phyloP scores from a whole-genome alignment of 768 basidiomycete species.

The Amanita fuliginea region DNA sequence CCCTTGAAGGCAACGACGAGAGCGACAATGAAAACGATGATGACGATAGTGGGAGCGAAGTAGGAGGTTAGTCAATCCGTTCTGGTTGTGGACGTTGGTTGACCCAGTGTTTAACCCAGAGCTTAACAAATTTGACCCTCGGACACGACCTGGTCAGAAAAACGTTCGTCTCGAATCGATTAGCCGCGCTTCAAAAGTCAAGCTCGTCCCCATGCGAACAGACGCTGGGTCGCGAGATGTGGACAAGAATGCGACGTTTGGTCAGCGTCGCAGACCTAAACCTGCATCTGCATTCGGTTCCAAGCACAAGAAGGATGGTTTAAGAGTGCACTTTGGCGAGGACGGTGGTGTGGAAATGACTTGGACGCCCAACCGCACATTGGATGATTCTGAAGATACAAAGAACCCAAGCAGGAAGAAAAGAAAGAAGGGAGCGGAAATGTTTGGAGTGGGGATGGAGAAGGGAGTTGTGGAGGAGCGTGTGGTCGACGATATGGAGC shows the following conservation, averaged over 20 bases:
- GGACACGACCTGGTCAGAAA: constrained; percentile 35
- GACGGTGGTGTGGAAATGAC: constrained; percentile 78
- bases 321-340: constrained; percentile 12
- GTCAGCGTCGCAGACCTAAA: constrained; percentile 44
- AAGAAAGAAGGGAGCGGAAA: constrained; percentile 54
- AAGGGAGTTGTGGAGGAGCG: constrained; percentile 48
- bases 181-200: constrained; percentile 42
- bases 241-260: constrained; percentile 54
- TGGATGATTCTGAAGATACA: constrained; percentile 14
- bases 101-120: constrained; percentile 20
- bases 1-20: constrained; percentile 29
- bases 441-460: constrained; percentile 86
- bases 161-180: constrained; percentile 35
- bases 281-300: constrained; percentile 11
- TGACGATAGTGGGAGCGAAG: constrained; percentile 25
- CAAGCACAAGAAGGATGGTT: constrained; percentile 8
- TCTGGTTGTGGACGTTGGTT: neutral
- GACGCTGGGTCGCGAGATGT: constrained; percentile 17
- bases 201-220: constrained; percentile 56
- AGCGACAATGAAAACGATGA: constrained; percentile 31
- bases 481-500: constrained; percentile 51
- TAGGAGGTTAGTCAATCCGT: constrained; percentile 31
- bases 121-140: constrained; percentile 39
- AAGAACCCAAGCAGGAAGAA: constrained; percentile 20
- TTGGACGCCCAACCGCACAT: constrained; percentile 50